Base-by-base conservation (phyloP, 768 basidiomycete species). In the Leccinum sublutescens region DNA sequence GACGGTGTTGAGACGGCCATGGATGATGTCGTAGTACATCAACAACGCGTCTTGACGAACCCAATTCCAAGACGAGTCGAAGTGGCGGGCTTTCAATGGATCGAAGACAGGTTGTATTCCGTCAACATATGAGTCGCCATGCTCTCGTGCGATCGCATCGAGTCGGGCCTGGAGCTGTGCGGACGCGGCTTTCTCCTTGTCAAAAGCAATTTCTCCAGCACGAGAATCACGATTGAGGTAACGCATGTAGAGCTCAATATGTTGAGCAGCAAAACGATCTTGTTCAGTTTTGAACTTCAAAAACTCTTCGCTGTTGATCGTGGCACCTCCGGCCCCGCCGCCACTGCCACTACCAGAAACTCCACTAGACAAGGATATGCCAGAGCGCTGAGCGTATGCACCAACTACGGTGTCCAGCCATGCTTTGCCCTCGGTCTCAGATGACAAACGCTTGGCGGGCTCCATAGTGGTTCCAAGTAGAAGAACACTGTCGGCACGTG, bases 31-130 rank as follows among this genome's bases (percentile, higher is more conserved):
- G 75, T 95, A 98, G 78, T 88, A 98, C 93, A 99, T 95, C 60
- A 93, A 79, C 27, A 98, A 80, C 15, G 95, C 93, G 62, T 97
- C 95, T 77, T 99, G 97, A 60, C 96, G 88, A 49, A 90, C 96
- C 97, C 97, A 99, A 71, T 99, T 99, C 97, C 96, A 99, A 6
- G 91, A 94, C 2, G 96, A 98, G 72, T 98, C 95, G 80, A 99
- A 98, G 71, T 89, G 95, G 50, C 97, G 91, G 12, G 95, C 97
- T 76, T 99, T 98, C 68, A 98, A 80, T 2, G 92, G 88, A 69
- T 96, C 93, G 75, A 99, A 99, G 58, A 85, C 82, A 10, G 97
- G 97, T 69, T 95, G 91, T 61, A 98, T 95, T 48, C 97, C 97
- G 33, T 95, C 89, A 60, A 98, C 79, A 75, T 99, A 99, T 0